Evolutionary conservation across 2,329 filamentous ascomycete genomes (phyloP), one percentile per base, ranked within the genome.

Genomic region (Fusarium oxysporum): DNA sequence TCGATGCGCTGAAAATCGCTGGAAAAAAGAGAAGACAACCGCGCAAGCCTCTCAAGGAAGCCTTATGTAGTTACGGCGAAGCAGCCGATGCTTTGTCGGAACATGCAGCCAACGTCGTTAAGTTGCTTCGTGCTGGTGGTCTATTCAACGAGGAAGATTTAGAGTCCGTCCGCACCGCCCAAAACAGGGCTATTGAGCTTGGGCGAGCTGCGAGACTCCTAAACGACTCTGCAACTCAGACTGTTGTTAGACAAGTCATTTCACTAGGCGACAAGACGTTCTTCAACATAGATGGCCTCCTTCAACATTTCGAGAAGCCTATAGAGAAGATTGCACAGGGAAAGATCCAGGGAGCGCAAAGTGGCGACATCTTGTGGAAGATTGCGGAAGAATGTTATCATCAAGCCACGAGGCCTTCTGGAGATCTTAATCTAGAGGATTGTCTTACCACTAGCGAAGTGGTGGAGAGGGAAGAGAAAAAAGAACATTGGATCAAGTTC

Each of bases 41-140:
- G 3, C 9, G 4, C 16, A 37, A 35, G n/a, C 14, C n/a, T 21
- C 50, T 53, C 6, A 3, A 14, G 0, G 8, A 10, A 1, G 38
- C 37, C 5, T 7, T 55, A 10, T 14, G 3, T 3, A 19, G 12
- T 40, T 32, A 25, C 28, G 11, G 19, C 14, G 21, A 55, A 43
- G 12, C 28, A 21, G n/a, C 50, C 11, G 23, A 4, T 35, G 2
- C 8, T 28, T 14, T 53, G 4, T 11, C 11, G 14, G n/a, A 53
- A 5, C n/a, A 21, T 7, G n/a, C 23, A 14, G 9, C 12, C 1
- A 28, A 13, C 8, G 4, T 38, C 11, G 12, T 9, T 3, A 12
- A 4, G 3, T 9, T 55, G 9, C 28, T 55, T 11, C 0, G 10
- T 1, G 0, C 11, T 8, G 25, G 23, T 0, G 10, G 3, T 7